phyloP scores from a whole-genome alignment of 78 protist genomes.

The slime mould (Dictyostelium discoideum) region dicty_2.7 NC_007088.5:556001-556500 shows the following conservation, averaged over 20 bases:
- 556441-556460: conserved; percentile 41
- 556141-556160: conserved; percentile 46
- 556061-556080: background rate
- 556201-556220: conserved; percentile 4
- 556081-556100: conserved; percentile 12
- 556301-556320: background rate
- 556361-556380: background rate
- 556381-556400: background rate
- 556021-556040: background rate
- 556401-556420: background rate
- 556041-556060: background rate
- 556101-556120: conserved; percentile 20
- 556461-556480: conserved; percentile 66
- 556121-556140: conserved; percentile 37
- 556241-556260: background rate
- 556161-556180: conserved; percentile 35
- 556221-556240: conserved; percentile 52
- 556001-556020: conserved; percentile 41
- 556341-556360: too few species aligned
- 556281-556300: too few species aligned
- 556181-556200: conserved; percentile 17
- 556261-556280: too few species aligned
- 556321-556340: too few species aligned
- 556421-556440: conserved; percentile 35
- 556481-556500: conserved; percentile 63